These are phyloP conservation scores for Yamadazyma pseudoaaseri DNA, from an alignment of 1,139 yeast species.

Conservation along the genomic window DNA sequence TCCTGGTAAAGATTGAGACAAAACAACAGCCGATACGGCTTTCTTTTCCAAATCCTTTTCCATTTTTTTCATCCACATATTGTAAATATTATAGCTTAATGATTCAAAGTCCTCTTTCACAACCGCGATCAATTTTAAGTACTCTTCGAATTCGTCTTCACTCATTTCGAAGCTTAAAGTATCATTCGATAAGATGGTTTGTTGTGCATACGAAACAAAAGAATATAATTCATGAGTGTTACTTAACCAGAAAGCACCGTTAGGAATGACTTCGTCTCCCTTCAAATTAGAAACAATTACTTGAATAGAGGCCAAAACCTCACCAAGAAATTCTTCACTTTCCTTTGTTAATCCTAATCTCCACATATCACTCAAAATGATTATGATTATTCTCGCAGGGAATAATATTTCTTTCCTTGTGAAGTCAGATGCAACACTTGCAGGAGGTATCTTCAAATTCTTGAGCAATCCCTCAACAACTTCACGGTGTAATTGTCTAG, in stretches of 20 bases:
- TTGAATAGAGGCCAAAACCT: constrained; percentile 86
- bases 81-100: constrained; percentile 88
- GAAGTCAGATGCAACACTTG: constrained; percentile 79
- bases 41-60: constrained; percentile 89
- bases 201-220: constrained; percentile 91
- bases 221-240: constrained; percentile 95
- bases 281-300: constrained; percentile 66
- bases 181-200: constrained; percentile 82
- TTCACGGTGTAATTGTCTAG: constrained; percentile 76
- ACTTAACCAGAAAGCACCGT: constrained; percentile 97
- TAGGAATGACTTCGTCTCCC: constrained; percentile 85
- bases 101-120: constrained; percentile 95
- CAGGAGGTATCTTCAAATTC: constrained; percentile 85
- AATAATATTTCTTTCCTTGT: constrained; percentile 89
- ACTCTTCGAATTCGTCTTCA: constrained; percentile 86
- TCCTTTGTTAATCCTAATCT: constrained; percentile 90
- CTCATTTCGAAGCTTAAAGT: constrained; percentile 81
- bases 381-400: constrained; percentile 94
- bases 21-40: constrained; percentile 89
- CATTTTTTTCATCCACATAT: constrained; percentile 96
- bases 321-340: constrained; percentile 88
- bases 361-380: constrained; percentile 97
- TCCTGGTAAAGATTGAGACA: constrained; percentile 95
- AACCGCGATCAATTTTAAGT: constrained; percentile 83
- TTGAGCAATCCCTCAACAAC: constrained; percentile 84